phyloP scores from a whole-genome alignment of 805 yeast genomes.

The Metschnikowia matae region DNA sequence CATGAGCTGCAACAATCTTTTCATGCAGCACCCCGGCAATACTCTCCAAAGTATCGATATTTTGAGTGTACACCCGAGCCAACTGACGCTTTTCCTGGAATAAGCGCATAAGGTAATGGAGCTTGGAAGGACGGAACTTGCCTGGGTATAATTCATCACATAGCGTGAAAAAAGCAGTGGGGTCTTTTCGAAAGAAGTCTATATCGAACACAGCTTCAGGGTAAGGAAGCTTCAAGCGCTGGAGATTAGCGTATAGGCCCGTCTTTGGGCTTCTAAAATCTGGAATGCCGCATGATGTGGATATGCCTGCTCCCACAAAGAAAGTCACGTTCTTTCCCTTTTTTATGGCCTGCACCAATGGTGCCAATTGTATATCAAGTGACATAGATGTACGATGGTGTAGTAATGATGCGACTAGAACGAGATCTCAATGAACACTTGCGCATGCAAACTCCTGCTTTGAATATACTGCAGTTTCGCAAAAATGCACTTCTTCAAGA shows the following conservation, averaged over 20 bases:
- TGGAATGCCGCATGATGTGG: slow-evolving; percentile 92
- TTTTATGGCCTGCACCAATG: slow-evolving; percentile 29
- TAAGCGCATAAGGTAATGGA: slow-evolving; percentile 68
- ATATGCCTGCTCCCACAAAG: slow-evolving; percentile 90
- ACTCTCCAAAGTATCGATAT: slow-evolving; percentile 88
- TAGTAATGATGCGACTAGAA: background rate
- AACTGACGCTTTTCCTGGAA: slow-evolving; percentile 61
- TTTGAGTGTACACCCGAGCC: slow-evolving; percentile 81
- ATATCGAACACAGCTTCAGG: slow-evolving; percentile 96
- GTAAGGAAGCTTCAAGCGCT: slow-evolving; percentile 71
- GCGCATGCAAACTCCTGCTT: slow-evolving; percentile 6
- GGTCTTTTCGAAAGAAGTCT: slow-evolving; percentile 68
- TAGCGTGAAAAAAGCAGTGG: slow-evolving; percentile 78
- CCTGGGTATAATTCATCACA: slow-evolving; percentile 90
- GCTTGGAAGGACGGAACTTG: slow-evolving; percentile 74
- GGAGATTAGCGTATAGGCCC: slow-evolving; percentile 78
- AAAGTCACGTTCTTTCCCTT: slow-evolving; percentile 46
- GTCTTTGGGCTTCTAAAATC: slow-evolving; percentile 92
- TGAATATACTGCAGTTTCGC: background rate
- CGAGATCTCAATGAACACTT: background rate
- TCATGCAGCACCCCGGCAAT: slow-evolving; percentile 70
- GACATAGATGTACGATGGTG: background rate
- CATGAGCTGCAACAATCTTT: slow-evolving; percentile 85
- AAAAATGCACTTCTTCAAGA: background rate
- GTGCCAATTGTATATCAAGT: slow-evolving; percentile 19